phyloP scores from a whole-genome alignment of 331 rosid genomes.

The Spiraea crenata region DNA sequence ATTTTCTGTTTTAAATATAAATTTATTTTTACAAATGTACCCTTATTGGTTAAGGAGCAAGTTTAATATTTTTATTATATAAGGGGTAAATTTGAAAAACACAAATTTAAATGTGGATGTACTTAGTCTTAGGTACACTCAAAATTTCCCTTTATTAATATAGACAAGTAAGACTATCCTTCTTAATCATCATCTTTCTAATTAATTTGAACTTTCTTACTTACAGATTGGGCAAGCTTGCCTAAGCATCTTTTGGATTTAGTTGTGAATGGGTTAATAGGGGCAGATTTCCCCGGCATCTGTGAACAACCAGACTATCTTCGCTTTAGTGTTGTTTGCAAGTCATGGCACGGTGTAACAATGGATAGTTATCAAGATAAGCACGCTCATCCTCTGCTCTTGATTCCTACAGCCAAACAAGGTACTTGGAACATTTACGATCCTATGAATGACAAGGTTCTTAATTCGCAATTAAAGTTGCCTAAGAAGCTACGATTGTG shows the following conservation, averaged over 20 bases:
- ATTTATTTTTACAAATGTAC: no score
- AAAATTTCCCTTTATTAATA: no score
- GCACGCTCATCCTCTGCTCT: neutral
- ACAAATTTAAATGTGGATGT: no score
- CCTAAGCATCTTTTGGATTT: neutral
- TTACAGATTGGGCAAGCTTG: neutral
- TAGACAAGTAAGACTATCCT: no score
- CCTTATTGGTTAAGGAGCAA: no score
- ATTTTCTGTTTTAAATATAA: no score
- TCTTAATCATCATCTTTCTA: no score
- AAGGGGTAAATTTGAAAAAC: no score
- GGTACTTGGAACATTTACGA: neutral
- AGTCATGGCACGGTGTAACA: neutral
- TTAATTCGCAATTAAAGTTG: neutral
- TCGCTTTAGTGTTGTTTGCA: neutral
- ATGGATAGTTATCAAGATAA: neutral
- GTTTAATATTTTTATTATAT: no score
- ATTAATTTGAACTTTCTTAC: no score
- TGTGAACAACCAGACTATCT: neutral
- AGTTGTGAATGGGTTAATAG: neutral
- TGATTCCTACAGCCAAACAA: neutral
- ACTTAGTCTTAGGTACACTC: no score
- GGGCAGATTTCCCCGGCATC: neutral
- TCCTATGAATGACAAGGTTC: neutral
- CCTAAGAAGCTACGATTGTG: neutral